Evolutionary conservation across 306 rosid species (phyloP).

Genomic region (Pterocarpus macrocarpus): DNA sequence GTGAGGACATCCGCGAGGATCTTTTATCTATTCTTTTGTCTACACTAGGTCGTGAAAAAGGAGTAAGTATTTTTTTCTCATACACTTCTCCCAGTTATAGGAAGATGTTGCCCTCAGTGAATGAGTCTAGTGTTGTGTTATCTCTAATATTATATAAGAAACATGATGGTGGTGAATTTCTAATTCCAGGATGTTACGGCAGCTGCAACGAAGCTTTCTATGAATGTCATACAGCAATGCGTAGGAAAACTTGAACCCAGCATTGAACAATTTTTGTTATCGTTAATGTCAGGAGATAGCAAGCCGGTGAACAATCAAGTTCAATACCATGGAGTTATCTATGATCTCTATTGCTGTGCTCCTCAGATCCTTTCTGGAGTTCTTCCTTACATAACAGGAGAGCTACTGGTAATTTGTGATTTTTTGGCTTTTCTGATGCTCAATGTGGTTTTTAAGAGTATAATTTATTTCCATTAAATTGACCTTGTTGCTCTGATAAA

Average conservation of each 20-base stretch:
- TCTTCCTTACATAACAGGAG: constrained; percentile 82
- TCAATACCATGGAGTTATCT: constrained; percentile 80
- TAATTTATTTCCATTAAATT: background rate
- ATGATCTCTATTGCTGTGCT: constrained; percentile 83
- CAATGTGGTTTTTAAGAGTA: background rate
- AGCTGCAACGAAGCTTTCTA: constrained; percentile 91
- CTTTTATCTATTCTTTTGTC: constrained; percentile 75
- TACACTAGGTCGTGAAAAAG: constrained; percentile 75
- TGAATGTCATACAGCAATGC: constrained; percentile 81
- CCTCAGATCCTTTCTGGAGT: constrained; percentile 84
- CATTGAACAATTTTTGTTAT: constrained; percentile 76
- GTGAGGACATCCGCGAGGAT: constrained; percentile 82
- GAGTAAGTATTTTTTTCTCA: constrained; percentile 60
- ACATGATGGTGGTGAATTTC: constrained; percentile 46
- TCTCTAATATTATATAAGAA: constrained; percentile 30
- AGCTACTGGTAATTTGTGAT: constrained; percentile 76
- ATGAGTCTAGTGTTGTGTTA: constrained; percentile 3
- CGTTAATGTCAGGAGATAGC: constrained; percentile 82
- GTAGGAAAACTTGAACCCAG: constrained; percentile 83
- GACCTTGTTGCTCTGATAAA: constrained; percentile 24
- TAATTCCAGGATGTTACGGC: constrained; percentile 73
- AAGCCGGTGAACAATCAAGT: constrained; percentile 64
- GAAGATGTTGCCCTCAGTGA: constrained; percentile 40
- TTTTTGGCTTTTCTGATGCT: constrained; percentile 38
- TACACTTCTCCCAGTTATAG: constrained; percentile 20